Base-by-base conservation (phyloP, 2,329 filamentous ascomycete species). In the Trichoderma sp. region DNA sequence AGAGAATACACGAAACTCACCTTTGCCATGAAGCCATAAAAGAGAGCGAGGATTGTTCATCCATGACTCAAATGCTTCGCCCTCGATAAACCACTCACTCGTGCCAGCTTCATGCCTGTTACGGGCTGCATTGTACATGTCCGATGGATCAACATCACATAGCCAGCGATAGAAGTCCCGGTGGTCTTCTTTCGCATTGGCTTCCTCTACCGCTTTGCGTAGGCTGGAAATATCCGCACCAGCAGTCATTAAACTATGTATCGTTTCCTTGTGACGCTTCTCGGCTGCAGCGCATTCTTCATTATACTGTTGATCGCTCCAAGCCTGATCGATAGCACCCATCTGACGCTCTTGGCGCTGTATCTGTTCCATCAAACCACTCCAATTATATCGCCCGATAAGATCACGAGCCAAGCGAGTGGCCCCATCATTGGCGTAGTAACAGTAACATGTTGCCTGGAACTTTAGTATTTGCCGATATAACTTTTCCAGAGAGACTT, bases 1-100 rank as follows among this genome's bases (percentile, higher is more conserved):
- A 23, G 11, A 13, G 11, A 20, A 23, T 1, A 50, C 47, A 53
- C 6, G 11, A 23, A 30, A 20, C 32, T 23, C 30, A 71, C 71
- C 71, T 68, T 68, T 73, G 2, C 71, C 71, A 58, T 71, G 68
- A 9, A 71, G 71, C 71, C 71, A 73, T 17, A 73, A 53, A 32
- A 73, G 30, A 13, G 71, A 73, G 4, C n/a, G 23, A 7, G 26
- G 63, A 20, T 6, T 26, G 36, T 34, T 32, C 30, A 63, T 58
- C 71, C 71, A 73, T 30, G 62, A 30, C 6, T 53, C 28, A 6
- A 73, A 68, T 39, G 17, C 23, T n/a, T 59, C 53, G 6, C 50
- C 28, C 12, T 34, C 36, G 2, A 64, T 30, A 12, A 68, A 17
- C 66, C 66, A 68, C 8, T 61, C 55, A 17, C 55, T 23, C 1